Base-by-base conservation (phyloP, 2,329 filamentous ascomycete species). In the Penicillium crustosum region DNA sequence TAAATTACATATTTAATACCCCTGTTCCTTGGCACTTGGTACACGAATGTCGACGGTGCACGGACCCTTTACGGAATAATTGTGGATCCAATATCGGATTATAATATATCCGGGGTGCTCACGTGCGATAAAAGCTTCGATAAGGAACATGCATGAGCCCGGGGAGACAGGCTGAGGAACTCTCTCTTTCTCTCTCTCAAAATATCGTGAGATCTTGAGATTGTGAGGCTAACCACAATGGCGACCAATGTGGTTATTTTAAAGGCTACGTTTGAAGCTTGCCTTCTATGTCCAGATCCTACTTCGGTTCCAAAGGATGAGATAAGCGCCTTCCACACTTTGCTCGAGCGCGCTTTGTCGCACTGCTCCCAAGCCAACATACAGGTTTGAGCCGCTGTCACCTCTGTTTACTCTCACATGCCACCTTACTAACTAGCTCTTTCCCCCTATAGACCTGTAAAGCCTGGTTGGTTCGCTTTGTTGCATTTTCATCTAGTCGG, bases 321-420 rank as follows among this genome's bases (percentile, higher is more conserved):
- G 59, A 88, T 93, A 73, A 82, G 88, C 65, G 75, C 82, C 57
- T 89, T 93, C 74, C 84, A 91, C 74, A 73, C 78, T 62, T 79
- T 86, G 59, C 81, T 94, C 68, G 83, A 87, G 73, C 78, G 82
- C 71, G 83, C 83, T 68, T 78, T 90, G 71, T 77, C 82, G 77
- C 83, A 86, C 79, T 93, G 90, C 84, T 90, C 89, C 70, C 83
- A 86, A 71, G 78, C 81, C 81, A 92, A 93, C 81, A 88, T 94
- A 82, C 90, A 94, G 90, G 90, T 94, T 90, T 91, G 88, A 78
- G 69, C 69, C 66, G 70, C 73, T 72, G 69, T 70, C 63, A 45
- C 17, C 58, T 61, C 42, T 57, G 42, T 45, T 49, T 31, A 39
- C 48, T 51, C 35, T 63, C 68, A 62, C 62, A 45, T 65, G 60